Base-by-base conservation (phyloP, 2,329 filamentous ascomycete genomes). In the Hysterium pulicare region DNA sequence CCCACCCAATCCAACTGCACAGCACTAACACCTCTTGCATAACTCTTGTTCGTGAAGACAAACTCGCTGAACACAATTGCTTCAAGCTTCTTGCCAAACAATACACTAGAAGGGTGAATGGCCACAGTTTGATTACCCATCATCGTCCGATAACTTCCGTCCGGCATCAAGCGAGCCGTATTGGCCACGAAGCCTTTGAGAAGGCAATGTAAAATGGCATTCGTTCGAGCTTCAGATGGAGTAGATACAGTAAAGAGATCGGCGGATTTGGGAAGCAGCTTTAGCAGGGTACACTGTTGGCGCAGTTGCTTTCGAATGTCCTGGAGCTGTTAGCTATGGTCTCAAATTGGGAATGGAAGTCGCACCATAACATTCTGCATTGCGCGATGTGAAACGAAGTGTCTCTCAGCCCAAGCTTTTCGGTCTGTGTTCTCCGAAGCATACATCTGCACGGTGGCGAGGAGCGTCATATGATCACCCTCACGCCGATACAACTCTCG, bases 31-130 rank as follows among this genome's bases (percentile, higher is more conserved):
- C 77, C 75, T 37, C 79, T 70, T 11, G 78, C 81, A 67, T 82
- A 84, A 41, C 77, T 78, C 50, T 77, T 77, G 33, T 76, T 82
- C 16, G 81, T 84, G 55, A 79, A 84, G 2, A 84, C 78, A 59
- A 81, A 83, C 59, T 84, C 81, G 45, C 78, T 81, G 54, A 82
- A 84, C 59, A 84, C 70, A 40, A 84, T 80, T 2, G 77, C 81
- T 61, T 82, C 79, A 5, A 80, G 70, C 49, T 78, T 79, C 54
- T 75, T 75, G 16, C 78, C 77, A 54, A 79, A 81, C 5, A 83
- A 59, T 11, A 80, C 77, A 46, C 77, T 82, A 6, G 75, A 77
- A 1, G 80, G 80, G 55, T 84, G 81, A 30, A 84, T 82, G 1
- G 79, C 73, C 1, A 84, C 79, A 0, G 72, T 73, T 60, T 84